Base-by-base conservation (phyloP, 306 rosid genomes). In the Dryas alaskensis region DNA sequence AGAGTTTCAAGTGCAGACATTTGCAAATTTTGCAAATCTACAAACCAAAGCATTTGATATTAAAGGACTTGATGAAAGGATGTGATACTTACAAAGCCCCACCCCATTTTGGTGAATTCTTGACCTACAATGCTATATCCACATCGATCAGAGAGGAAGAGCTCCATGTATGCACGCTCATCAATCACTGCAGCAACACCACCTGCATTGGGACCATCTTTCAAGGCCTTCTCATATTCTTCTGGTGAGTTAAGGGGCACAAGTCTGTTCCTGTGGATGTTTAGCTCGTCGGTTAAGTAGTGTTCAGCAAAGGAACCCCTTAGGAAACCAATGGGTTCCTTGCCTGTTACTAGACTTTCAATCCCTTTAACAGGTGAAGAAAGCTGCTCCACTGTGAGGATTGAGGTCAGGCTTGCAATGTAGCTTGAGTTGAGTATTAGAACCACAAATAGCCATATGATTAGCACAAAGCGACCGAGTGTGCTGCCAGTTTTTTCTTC, bases 81-180 rank as follows among this genome's bases (percentile, higher is more conserved):
- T 42, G 40, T n/a, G 60, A 67, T 22, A 81, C 96, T 86, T 73
- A 86, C 97, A 82, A 88, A 91, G 73, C 92, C 97, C 92, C 92
- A 91, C 7, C 92, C 97, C 25, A 83, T 83, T 81, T 88, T 82
- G 69, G 93, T 88, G 85, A 90, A 90, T 67, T 88, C 90, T 79
- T 79, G 90, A 60, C 96, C 92, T 3, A 87, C 76, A 48, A 90
- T 60, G 12, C 83, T 81, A 14, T 76, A 85, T 31, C 89, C 81
- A 45, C 92, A 88, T 6, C 86, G 87, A 78, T 72, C 84, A 19
- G 93, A 79, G 65, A 91, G 93, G 84, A 91, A 91, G 53, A 88
- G 81, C 67, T 91, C 97, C 7, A 76, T 69, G 73, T 88, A 88
- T 45, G 93, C 89, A 60, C 87, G 92, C 77, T 91, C 92, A 31